phyloP scores from a whole-genome alignment of 495 filamentous ascomycete genomes.

The Lophiotrema nucula region DNA sequence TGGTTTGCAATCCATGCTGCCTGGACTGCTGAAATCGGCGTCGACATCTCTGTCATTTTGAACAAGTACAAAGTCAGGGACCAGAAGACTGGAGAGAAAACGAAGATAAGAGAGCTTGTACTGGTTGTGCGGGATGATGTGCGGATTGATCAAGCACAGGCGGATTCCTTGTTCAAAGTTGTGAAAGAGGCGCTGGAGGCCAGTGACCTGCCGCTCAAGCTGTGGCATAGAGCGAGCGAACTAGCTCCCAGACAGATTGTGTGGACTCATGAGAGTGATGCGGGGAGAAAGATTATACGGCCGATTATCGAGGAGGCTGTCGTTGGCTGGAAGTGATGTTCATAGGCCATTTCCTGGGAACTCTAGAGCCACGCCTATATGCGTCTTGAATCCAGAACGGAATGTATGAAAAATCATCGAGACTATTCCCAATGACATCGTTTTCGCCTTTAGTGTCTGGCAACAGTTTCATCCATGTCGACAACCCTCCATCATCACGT shows the following conservation, averaged over 20 bases:
- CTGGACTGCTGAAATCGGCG: constrained; percentile 30
- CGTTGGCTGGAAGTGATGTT: constrained; percentile 28
- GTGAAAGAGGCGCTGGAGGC: constrained; percentile 27
- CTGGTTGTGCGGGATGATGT: constrained; percentile 33
- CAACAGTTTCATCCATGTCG: no score
- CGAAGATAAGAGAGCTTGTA: constrained; percentile 35
- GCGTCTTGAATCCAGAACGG: no score
- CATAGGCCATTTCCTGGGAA: no score
- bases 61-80: constrained; percentile 33
- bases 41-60: constrained; percentile 30
- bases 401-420: no score
- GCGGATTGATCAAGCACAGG: constrained; percentile 31
- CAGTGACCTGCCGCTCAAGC: constrained; percentile 15
- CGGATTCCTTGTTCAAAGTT: constrained; percentile 30
- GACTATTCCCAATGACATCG: no score
- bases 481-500: no score
- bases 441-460: no score
- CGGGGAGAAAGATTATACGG: constrained; percentile 30
- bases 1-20: constrained; percentile 38
- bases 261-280: constrained; percentile 31
- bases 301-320: constrained; percentile 36
- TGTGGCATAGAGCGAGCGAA: constrained; percentile 29
- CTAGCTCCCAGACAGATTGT: constrained; percentile 34
- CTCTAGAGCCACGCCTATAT: no score
- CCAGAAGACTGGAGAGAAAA: constrained; percentile 20